These are phyloP conservation scores for Rubroshorea leprosula DNA, from an alignment of 345 rosid genomes.

Conservation along the genomic window DNA sequence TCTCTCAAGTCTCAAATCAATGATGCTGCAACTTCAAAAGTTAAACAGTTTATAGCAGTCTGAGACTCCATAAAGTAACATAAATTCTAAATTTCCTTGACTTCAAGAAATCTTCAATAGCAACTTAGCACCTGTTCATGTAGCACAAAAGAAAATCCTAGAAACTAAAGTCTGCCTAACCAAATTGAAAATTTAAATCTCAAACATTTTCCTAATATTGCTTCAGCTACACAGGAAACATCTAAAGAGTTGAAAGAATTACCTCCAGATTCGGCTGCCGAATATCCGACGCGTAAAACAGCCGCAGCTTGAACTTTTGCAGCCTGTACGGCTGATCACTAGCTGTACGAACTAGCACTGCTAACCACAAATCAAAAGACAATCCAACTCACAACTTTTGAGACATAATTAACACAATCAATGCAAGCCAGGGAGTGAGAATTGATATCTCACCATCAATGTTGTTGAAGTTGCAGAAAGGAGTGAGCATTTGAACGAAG, in stretches of 20 bases:
- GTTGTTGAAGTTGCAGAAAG: constrained; percentile 72
- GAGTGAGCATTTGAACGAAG: constrained; percentile 66
- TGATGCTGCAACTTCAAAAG: too few species aligned
- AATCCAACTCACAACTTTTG: constrained; percentile 9
- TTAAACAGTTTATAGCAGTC: too few species aligned
- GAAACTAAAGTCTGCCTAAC: too few species aligned
- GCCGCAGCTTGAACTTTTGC: constrained; percentile 75
- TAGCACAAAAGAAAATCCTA: too few species aligned
- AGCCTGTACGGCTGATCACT: constrained; percentile 95
- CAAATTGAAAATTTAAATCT: background rate
- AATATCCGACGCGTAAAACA: constrained; percentile 74
- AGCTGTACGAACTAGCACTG: constrained; percentile 93
- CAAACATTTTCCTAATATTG: background rate
- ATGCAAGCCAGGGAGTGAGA: background rate
- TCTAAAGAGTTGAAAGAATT: constrained; percentile 1
- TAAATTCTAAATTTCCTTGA: too few species aligned
- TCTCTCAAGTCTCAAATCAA: too few species aligned
- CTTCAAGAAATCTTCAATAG: too few species aligned
- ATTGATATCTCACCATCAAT: constrained; percentile 59
- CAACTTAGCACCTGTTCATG: too few species aligned
- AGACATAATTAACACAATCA: background rate
- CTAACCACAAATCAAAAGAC: constrained; percentile 17
- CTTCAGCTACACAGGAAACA: background rate
- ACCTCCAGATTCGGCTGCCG: constrained; percentile 87
- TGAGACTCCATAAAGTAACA: too few species aligned